Conservation (phyloP, 176 grass and related monocot genomes). For the Paspalum notatum region DNA sequence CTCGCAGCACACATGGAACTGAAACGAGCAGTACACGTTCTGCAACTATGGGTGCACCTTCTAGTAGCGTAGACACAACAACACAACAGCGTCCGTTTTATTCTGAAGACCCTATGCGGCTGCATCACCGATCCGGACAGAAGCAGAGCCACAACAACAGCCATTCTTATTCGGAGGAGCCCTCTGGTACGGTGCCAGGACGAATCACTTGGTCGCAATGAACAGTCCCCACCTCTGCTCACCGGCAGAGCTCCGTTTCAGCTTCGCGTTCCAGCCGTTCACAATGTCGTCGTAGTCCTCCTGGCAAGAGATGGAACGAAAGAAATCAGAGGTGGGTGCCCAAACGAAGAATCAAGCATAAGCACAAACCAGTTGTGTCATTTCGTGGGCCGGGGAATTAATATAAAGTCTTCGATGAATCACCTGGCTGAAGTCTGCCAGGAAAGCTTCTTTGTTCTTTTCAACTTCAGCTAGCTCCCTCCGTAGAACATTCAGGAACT, state of each 20-base stretch:
- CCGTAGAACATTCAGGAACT: slow-evolving; percentile 79
- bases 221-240: slow-evolving; percentile 96
- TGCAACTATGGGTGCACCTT: slow-evolving; percentile 12
- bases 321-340: slow-evolving; percentile 1
- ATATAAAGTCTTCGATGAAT: slow-evolving; percentile 6
- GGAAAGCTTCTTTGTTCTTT: slow-evolving; percentile 78
- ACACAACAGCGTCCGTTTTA: slow-evolving; percentile 14
- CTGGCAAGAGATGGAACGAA: slow-evolving; percentile 45
- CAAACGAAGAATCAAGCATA: slow-evolving; percentile 23
- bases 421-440: slow-evolving; percentile 82
- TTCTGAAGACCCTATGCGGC: slow-evolving; percentile 18
- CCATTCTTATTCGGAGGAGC: slow-evolving; percentile 21
- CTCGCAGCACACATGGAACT: not conserved
- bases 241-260: slow-evolving; percentile 75
- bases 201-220: slow-evolving; percentile 73
- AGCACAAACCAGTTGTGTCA: not conserved
- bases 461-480: slow-evolving; percentile 75
- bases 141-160: not conserved
- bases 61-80: slow-evolving; percentile 3
- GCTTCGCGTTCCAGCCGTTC: slow-evolving; percentile 91
- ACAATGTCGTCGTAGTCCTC: slow-evolving; percentile 88
- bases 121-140: slow-evolving; percentile 37
- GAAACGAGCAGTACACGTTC: not conserved
- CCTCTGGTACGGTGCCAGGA: slow-evolving; percentile 15
- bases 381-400: not conserved